Evolutionary conservation across 2,329 filamentous ascomycete species (phyloP).

Genomic region (Nothophoma quercina): DNA sequence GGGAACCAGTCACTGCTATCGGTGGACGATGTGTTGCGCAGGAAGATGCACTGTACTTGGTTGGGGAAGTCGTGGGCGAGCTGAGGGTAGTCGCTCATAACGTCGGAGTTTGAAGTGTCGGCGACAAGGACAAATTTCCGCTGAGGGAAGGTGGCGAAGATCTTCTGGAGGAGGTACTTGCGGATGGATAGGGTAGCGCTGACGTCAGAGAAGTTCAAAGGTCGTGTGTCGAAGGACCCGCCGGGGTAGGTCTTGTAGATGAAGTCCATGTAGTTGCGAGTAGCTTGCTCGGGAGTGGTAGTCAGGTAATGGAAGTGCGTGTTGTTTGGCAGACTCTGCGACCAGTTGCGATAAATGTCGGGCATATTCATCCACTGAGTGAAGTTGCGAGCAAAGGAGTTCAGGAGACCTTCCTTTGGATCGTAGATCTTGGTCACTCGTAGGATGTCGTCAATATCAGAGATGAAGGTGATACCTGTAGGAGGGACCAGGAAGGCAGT

Average conservation of each 20-base stretch:
- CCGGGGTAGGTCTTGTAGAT: conserved; percentile 81
- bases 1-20: conserved; percentile 73
- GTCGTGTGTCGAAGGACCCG: conserved; percentile 76
- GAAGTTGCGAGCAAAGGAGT: conserved; percentile 77
- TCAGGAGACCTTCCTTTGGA: conserved; percentile 76
- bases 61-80: conserved; percentile 71
- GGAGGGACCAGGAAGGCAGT: conserved; percentile 79
- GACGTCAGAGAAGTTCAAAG: conserved; percentile 80
- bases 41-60: conserved; percentile 79
- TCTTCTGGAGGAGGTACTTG: conserved; percentile 71
- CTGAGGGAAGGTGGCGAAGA: conserved; percentile 77
- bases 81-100: conserved; percentile 71
- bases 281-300: conserved; percentile 79
- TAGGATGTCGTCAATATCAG: conserved; percentile 81
- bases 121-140: conserved; percentile 79
- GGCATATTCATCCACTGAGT: conserved; percentile 81
- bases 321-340: conserved; percentile 64
- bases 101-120: conserved; percentile 78
- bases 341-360: conserved; percentile 79
- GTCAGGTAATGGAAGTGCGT: conserved; percentile 84
- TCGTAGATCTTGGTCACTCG: conserved; percentile 83
- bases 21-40: conserved; percentile 76
- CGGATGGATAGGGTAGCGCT: conserved; percentile 76
- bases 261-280: conserved; percentile 79
- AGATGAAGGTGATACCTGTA: conserved; percentile 74